phyloP scores from a whole-genome alignment of 2,329 filamentous ascomycete species.

The Verruconis gallopava region DNA sequence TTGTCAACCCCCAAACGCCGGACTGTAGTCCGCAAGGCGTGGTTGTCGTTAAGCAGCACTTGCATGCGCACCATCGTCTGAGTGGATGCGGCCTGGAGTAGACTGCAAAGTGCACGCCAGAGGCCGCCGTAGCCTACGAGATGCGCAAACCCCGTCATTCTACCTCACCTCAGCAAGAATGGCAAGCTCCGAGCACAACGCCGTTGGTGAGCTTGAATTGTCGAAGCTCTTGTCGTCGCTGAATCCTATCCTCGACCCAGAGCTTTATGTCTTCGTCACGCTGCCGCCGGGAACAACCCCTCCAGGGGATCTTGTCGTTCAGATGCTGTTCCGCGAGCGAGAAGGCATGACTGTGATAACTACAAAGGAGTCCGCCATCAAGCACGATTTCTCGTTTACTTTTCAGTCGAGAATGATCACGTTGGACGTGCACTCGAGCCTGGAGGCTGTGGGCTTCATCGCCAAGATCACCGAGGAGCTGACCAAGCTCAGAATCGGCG shows the following conservation, averaged over 20 bases:
- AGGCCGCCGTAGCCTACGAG: no score
- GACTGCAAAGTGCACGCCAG: no score
- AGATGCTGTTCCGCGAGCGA: slow-evolving; percentile 8
- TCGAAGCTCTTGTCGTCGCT: not conserved
- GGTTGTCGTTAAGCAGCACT: no score
- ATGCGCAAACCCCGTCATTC: no score
- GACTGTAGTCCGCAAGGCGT: no score
- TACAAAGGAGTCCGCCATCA: not conserved
- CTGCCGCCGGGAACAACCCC: slow-evolving; percentile 1
- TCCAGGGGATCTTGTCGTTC: not conserved
- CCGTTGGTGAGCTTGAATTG: slow-evolving; percentile 1
- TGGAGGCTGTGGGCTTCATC: slow-evolving; percentile 9
- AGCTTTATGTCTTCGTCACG: slow-evolving; percentile 7
- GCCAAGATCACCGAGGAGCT: slow-evolving; percentile 5
- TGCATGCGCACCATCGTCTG: no score
- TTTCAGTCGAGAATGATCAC: slow-evolving; percentile 9
- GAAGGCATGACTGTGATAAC: slow-evolving; percentile 7
- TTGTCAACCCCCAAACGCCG: no score
- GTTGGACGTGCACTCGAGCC: slow-evolving; percentile 8
- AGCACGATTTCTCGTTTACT: slow-evolving; percentile 3
- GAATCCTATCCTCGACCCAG: slow-evolving; percentile 1
- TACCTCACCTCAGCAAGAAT: no score
- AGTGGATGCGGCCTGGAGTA: no score
- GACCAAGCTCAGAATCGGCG: not conserved
- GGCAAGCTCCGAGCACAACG: not conserved